Conservation (phyloP, 73 alveolate genomes). For the Tetrahymena elliotti region DNA sequence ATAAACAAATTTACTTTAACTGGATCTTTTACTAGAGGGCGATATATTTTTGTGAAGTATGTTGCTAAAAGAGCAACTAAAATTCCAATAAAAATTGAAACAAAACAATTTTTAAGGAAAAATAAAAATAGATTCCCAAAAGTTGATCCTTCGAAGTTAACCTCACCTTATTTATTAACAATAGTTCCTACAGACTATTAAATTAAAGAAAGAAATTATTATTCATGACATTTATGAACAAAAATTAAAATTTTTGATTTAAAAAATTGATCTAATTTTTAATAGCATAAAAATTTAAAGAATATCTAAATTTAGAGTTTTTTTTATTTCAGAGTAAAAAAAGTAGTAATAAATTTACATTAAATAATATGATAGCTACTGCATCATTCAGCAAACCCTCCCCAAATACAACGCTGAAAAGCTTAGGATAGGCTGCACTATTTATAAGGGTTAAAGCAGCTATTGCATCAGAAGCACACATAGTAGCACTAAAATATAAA, state of each 20-base stretch:
- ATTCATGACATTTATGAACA: neutral
- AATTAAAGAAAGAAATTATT: neutral
- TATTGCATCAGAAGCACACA: constrained; percentile 89
- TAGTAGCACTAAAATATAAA: constrained; percentile 61
- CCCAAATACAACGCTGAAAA: constrained; percentile 82
- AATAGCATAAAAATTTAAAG: too few relatives aligned
- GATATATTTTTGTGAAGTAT: constrained; percentile 23
- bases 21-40: constrained; percentile 41
- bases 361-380: constrained; percentile 77
- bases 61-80: constrained; percentile 42
- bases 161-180: neutral
- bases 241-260: constrained; percentile 22
- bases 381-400: constrained; percentile 96
- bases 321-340: neutral
- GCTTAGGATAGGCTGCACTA: constrained; percentile 67
- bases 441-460: constrained; percentile 86
- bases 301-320: constrained; percentile 28
- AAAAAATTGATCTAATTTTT: too few relatives aligned
- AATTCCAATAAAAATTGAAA: constrained; percentile 47
- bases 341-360: neutral
- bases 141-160: neutral
- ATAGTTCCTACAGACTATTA: constrained; percentile 32
- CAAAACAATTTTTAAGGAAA: constrained; percentile 16
- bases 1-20: constrained; percentile 67
- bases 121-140: neutral